A percentile compares a stretch with the other conserved stretches of the same genome.
Evolutionary conservation across 495 filamentous ascomycete species (phyloP).

Genomic region (Penicillium longicatenatum): DNA sequence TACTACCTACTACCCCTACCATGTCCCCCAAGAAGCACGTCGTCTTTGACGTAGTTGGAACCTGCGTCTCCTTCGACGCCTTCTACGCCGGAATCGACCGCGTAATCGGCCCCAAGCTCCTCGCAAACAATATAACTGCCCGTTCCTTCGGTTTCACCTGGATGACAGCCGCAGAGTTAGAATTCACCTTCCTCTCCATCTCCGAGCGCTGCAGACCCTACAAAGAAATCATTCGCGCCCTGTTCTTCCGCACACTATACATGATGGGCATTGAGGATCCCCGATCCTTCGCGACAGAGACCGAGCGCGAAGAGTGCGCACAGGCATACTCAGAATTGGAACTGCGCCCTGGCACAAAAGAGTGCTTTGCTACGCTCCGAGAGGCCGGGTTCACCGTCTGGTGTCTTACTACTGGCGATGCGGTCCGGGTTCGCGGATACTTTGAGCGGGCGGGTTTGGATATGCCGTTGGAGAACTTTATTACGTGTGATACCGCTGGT

Average conservation of each 20-base stretch:
- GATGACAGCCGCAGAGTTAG: conserved; percentile 44
- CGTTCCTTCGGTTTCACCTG: conserved; percentile 42
- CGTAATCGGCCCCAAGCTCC: conserved; percentile 31
- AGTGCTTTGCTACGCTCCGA: conserved; percentile 34
- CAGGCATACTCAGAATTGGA: conserved; percentile 34
- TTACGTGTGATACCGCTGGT: conserved; percentile 36
- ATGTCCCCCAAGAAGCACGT: conserved; percentile 33
- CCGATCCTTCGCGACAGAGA: conserved; percentile 37
- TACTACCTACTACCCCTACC: conserved; percentile 3
- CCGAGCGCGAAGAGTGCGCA: conserved; percentile 31
- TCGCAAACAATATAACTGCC: conserved; percentile 33
- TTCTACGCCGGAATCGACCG: conserved; percentile 35
- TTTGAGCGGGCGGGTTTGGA: conserved; percentile 37
- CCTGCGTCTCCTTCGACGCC: conserved; percentile 42
- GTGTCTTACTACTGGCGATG: conserved; percentile 45
- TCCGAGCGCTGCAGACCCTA: conserved; percentile 39
- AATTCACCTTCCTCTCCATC: conserved; percentile 46
- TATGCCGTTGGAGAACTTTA: conserved; percentile 43
- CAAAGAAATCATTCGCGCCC: conserved; percentile 31
- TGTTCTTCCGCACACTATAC: conserved; percentile 44
- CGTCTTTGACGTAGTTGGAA: conserved; percentile 50
- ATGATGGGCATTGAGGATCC: conserved; percentile 40
- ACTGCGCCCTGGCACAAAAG: conserved; percentile 28
- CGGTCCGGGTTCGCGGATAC: conserved; percentile 38
- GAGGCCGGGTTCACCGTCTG: conserved; percentile 43